Evolutionary conservation across 208 protist species (phyloP).

Genomic region (Leishmania turanica): DNA sequence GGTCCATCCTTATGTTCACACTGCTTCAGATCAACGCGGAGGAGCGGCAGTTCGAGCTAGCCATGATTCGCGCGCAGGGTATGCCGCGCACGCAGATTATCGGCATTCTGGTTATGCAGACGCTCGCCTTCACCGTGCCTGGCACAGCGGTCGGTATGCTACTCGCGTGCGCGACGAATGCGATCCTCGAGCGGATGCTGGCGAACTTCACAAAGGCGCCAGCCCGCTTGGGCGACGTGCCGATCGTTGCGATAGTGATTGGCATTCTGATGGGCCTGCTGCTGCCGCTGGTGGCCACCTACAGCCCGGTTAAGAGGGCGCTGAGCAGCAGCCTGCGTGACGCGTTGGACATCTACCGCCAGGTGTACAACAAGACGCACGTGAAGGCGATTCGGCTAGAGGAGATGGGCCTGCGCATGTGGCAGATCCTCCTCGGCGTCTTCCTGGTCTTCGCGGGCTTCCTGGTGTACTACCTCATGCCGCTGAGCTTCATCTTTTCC

Average conservation of each 20-base stretch:
- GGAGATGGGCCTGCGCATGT: conserved; percentile 84
- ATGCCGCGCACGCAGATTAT: conserved; percentile 83
- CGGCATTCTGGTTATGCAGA: conserved; percentile 75
- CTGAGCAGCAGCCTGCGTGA: conserved; percentile 89
- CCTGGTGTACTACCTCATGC: conserved; percentile 95
- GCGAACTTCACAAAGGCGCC: conserved; percentile 57
- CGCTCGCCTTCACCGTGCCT: conserved; percentile 91
- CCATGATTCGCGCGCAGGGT: conserved; percentile 95
- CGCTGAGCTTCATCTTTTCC: conserved; percentile 90
- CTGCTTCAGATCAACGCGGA: conserved; percentile 94
- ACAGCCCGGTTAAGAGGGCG: conserved; percentile 77
- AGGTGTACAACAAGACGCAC: conserved; percentile 84
- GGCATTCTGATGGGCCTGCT: conserved; percentile 67
- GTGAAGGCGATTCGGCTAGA: conserved; percentile 91
- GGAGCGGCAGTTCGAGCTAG: conserved; percentile 97
- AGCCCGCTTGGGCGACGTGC: conserved; percentile 23
- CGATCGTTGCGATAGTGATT: conserved; percentile 51
- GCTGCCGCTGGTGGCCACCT: conserved; percentile 89
- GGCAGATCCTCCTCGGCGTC: conserved; percentile 69
- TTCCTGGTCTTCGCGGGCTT: conserved; percentile 92
- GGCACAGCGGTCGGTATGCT: conserved; percentile 80
- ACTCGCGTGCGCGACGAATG: conserved; percentile 68
- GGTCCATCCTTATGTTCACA: conserved; percentile 90
- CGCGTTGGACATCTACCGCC: conserved; percentile 94
- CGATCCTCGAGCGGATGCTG: conserved; percentile 66